These are phyloP conservation scores for Scutellaria minor DNA, from an alignment of 257 asterid genomes.

Conservation along the genomic window DNA sequence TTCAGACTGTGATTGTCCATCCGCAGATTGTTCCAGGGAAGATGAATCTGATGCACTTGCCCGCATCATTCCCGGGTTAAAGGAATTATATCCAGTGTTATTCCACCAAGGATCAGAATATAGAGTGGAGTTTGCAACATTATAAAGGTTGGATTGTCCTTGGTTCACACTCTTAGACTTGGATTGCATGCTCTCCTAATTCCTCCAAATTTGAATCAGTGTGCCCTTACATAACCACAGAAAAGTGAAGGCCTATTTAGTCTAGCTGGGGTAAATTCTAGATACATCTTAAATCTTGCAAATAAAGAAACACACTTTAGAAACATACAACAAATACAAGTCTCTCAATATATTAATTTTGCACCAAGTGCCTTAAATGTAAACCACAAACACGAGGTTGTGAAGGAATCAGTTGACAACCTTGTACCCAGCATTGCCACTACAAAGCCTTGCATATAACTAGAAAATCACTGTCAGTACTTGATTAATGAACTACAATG, in stretches of 20 bases:
- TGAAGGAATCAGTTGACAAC: slow-evolving; percentile 10
- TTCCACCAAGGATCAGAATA: slow-evolving; percentile 67
- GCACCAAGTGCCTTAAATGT: slow-evolving; percentile 3
- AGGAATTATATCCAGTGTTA: slow-evolving; percentile 47
- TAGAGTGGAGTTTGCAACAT: slow-evolving; percentile 43
- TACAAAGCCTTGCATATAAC: neutral
- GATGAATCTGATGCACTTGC: slow-evolving; percentile 75
- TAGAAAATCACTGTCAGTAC: neutral
- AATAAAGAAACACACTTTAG: neutral
- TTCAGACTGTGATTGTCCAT: slow-evolving; percentile 72
- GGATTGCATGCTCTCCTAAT: slow-evolving; percentile 62
- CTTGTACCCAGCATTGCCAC: neutral
- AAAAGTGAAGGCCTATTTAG: slow-evolving; percentile 29
- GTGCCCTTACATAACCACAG: slow-evolving; percentile 34
- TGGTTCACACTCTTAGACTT: slow-evolving; percentile 51
- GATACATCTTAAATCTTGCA: slow-evolving; percentile 8
- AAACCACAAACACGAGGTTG: slow-evolving; percentile 2
- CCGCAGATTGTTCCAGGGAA: slow-evolving; percentile 69
- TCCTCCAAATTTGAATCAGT: slow-evolving; percentile 26
- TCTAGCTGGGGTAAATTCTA: neutral
- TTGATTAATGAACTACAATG: neutral
- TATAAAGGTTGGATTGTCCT: slow-evolving; percentile 46
- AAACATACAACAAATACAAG: neutral
- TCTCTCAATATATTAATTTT: neutral
- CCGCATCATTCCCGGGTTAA: slow-evolving; percentile 50